Percentiles rank a stretch among this genome's conserved stretches.
Evolutionary conservation across 169 alveolate species (phyloP).

Genomic region (Cryptosporidium muris): DNA sequence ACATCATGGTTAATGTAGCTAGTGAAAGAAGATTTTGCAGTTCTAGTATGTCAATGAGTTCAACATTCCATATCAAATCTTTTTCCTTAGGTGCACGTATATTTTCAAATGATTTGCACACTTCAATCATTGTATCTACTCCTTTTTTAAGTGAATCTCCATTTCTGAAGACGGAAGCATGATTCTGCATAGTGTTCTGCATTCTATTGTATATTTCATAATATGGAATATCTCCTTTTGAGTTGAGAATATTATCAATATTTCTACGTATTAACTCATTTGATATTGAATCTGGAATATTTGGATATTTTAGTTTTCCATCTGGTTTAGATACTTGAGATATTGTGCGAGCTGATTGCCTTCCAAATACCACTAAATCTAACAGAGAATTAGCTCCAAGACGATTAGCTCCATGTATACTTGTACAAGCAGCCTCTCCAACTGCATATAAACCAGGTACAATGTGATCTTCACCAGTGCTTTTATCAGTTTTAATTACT

Average conservation of each 20-base stretch:
- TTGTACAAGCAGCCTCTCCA: constrained; percentile 98
- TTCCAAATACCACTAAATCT: constrained; percentile 96
- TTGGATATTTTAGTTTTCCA: constrained; percentile 63
- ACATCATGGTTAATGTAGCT: constrained; percentile 90
- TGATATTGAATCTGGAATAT: too few species aligned
- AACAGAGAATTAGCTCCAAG: constrained; percentile 97
- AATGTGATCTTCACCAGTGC: constrained; percentile 79
- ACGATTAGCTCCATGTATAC: constrained; percentile 99
- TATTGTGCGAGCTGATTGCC: constrained; percentile 93
- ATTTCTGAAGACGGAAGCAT: too few species aligned
- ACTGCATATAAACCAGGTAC: constrained; percentile 94
- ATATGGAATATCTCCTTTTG: too few species aligned
- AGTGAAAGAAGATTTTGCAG: constrained; percentile 91
- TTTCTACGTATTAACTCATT: too few species aligned
- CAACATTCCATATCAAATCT: constrained; percentile 90
- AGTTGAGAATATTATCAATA: too few species aligned
- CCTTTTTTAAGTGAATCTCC: too few species aligned
- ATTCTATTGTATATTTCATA: too few species aligned
- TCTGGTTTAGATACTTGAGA: constrained; percentile 88
- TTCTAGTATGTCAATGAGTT: constrained; percentile 93
- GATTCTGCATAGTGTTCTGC: too few species aligned
- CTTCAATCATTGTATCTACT: too few species aligned
- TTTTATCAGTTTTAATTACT: constrained; percentile 79
- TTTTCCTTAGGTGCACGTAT: too few species aligned
- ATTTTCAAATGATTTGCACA: too few species aligned